These are phyloP conservation scores for Microcyclospora pomicola DNA, from an alignment of 2,329 filamentous ascomycete species.

Conservation along the genomic window DNA sequence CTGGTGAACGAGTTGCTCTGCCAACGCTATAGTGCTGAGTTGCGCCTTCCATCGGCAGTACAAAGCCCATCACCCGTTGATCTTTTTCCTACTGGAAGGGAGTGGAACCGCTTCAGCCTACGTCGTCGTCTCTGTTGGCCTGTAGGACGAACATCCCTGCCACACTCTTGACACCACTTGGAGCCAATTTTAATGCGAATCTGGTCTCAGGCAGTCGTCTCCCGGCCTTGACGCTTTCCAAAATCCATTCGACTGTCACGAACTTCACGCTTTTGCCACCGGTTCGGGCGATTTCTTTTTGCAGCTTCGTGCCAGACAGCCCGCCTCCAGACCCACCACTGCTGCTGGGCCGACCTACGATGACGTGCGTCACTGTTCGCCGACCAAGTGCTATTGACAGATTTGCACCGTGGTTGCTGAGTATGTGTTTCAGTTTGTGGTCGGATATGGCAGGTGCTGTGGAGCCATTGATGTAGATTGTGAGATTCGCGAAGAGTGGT, in stretches of 20 bases:
- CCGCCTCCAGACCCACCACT: conserved; percentile 53
- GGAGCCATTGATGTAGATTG: conserved; percentile 77
- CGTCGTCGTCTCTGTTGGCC: no score
- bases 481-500: conserved; percentile 45
- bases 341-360: conserved; percentile 50
- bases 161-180: conserved; percentile 51
- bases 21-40: no score
- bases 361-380: conserved; percentile 69
- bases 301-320: conserved; percentile 62
- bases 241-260: conserved; percentile 68
- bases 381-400: conserved; percentile 59
- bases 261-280: conserved; percentile 62
- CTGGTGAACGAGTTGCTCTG: no score
- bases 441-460: conserved; percentile 72
- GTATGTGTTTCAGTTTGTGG: conserved; percentile 67
- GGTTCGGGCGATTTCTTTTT: conserved; percentile 59
- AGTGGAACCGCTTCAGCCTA: no score
- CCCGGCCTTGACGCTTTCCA: conserved; percentile 69
- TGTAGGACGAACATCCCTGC: conserved; percentile 22
- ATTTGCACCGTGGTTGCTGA: conserved; percentile 59
- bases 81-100: no score
- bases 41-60: no score
- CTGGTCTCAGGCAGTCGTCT: conserved; percentile 60
- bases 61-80: no score
- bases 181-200: conserved; percentile 52